Evolutionary conservation across 495 filamentous ascomycete genomes (phyloP), one percentile per base, ranked within the genome.

Genomic region (Aspergillus kassunensis): DNA sequence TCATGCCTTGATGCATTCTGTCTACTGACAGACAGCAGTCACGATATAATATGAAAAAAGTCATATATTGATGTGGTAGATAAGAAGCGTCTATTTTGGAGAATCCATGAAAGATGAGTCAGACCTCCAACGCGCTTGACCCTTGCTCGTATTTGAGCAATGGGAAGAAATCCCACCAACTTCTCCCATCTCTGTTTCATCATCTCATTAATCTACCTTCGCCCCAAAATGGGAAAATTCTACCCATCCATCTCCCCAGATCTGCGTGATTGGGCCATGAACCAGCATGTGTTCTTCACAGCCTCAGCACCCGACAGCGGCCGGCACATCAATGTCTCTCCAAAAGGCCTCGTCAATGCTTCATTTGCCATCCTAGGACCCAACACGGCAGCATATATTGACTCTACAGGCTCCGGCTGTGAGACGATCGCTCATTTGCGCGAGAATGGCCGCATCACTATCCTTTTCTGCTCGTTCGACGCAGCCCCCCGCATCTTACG

Each of bases 371-470:
- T 90, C 42, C 67, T 86, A 34, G 64, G 75, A 46, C 64, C 72
- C 13, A 81, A 77, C 44, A 73, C 73, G 6, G 84, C 81, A 34
- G 87, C 82, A 58, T 91, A 89, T 56, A 55, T 91, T 33, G 88
- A 91, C 51, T 72, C 81, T 39, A 87, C 82, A 0, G 88, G 88
- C 6, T 84, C 80, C 21, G 87, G 88, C 3, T 74, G 64, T 47
- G 88, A 91, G 64, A 91, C 86, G 0, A 82, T 91, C 39, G 68
- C 75, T 3, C 88, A 90, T 57, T 59, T 89, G 5, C 82, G 87
- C 52, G 87, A 91, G 56, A 90, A 90, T 61, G 85, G 84, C 16
- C 75, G 88, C 11, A 75, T 88, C 21, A 88, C 87, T 0, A 61
- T 89, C 51, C 78, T 87, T 71, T 88, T 89, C 68, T 85, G 79